phyloP scores from a whole-genome alignment of 1,284 basidiomycete genomes.

The Heterobasidion parviporum region DNA sequence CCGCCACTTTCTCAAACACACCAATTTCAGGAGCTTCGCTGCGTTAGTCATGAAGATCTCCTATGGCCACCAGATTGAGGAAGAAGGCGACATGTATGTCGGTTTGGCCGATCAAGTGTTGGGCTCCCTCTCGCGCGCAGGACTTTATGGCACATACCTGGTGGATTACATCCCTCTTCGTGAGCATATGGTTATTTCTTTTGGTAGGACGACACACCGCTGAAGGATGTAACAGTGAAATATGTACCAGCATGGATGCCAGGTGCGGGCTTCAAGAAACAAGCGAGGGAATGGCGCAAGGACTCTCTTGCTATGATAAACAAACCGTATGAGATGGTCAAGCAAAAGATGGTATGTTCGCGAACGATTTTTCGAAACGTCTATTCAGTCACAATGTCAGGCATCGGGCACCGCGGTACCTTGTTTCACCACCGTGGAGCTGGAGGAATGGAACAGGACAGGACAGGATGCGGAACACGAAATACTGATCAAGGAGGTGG shows the following conservation, averaged over 20 bases:
- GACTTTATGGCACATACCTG: background rate
- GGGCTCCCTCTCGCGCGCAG: background rate
- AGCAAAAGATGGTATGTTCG: background rate
- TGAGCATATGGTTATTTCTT: background rate
- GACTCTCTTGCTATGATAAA: conserved; percentile 4
- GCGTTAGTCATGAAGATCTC: background rate
- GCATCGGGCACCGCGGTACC: background rate
- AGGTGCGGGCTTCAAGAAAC: conserved; percentile 34
- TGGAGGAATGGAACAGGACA: background rate
- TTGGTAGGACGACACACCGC: background rate
- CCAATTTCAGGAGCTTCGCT: background rate
- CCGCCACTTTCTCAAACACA: background rate
- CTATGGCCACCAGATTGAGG: background rate
- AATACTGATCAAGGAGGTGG: background rate
- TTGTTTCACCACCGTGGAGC: background rate
- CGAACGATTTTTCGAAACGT: background rate
- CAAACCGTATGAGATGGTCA: background rate
- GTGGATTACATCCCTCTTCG: conserved; percentile 1
- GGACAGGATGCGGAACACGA: background rate
- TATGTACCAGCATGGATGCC: conserved; percentile 34
- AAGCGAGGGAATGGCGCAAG: conserved; percentile 26
- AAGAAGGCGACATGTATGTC: background rate
- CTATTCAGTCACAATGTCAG: background rate
- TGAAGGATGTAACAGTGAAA: conserved; percentile 16
- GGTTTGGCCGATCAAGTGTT: background rate